Percentiles rank a stretch among this genome's conserved stretches.
Evolutionary conservation across 2,329 filamentous ascomycete genomes (phyloP).

Genomic region (Plenodomus tracheiphilus): DNA sequence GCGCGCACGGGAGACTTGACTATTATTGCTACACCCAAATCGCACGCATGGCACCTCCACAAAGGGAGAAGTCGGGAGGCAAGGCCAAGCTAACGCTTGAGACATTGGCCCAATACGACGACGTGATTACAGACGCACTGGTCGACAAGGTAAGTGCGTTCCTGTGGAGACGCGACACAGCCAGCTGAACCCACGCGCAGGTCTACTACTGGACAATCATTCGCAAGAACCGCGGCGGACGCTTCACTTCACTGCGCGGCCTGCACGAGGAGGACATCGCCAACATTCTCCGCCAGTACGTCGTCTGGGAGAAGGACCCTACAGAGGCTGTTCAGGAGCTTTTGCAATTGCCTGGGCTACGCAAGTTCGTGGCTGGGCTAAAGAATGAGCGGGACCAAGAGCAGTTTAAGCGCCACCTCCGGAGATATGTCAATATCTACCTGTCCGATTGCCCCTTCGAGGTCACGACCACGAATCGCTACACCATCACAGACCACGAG

Average conservation of each 20-base stretch:
- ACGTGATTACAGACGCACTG: constrained; percentile 91
- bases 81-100: constrained; percentile 80
- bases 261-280: constrained; percentile 68
- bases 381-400: constrained; percentile 78
- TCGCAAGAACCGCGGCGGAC: constrained; percentile 84
- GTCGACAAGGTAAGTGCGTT: constrained; percentile 78
- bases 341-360: constrained; percentile 72
- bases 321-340: constrained; percentile 72
- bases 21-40: neutral
- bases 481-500: constrained; percentile 88
- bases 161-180: constrained; percentile 3
- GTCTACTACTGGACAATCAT: constrained; percentile 96
- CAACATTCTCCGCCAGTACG: constrained; percentile 62
- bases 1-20: neutral
- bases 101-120: constrained; percentile 90
- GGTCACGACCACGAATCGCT: constrained; percentile 90
- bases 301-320: constrained; percentile 75
- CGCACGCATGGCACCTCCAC: constrained; percentile 47
- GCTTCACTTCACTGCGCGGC: constrained; percentile 82
- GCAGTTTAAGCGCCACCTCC: constrained; percentile 82
- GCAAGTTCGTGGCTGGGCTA: constrained; percentile 69
- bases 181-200: constrained; percentile 51
- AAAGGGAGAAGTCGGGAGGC: constrained; percentile 37
- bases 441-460: constrained; percentile 93
- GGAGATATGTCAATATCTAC: constrained; percentile 91